Evolutionary conservation across 495 filamentous ascomycete species (phyloP).

Genomic region (Bryoglossum gracile): DNA sequence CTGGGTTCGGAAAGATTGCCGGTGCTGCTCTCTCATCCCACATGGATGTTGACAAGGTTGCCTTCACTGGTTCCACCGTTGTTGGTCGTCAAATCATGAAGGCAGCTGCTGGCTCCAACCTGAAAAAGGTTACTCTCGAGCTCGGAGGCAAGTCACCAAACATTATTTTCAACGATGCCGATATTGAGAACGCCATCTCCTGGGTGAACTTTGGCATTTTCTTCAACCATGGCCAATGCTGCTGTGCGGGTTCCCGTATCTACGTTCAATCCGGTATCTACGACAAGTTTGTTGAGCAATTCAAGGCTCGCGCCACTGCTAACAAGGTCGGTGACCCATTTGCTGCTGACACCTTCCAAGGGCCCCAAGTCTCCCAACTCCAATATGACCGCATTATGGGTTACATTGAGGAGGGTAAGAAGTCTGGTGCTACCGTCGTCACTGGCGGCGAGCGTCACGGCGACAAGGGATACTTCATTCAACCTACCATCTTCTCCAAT

Average conservation of each 20-base stretch:
- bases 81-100: constrained; percentile 93
- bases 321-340: constrained; percentile 96
- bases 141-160: constrained; percentile 98
- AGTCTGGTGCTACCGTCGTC: constrained; percentile 77
- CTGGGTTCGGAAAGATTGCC: constrained; percentile 81
- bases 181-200: constrained; percentile 91
- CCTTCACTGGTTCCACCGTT: constrained; percentile 92
- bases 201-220: constrained; percentile 99
- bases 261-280: constrained; percentile 96
- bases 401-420: constrained; percentile 89
- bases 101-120: constrained; percentile 86
- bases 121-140: constrained; percentile 99
- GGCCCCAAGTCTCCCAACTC: constrained; percentile 88
- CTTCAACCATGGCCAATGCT: constrained; percentile 98
- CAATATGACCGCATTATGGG: constrained; percentile 98
- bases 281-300: constrained; percentile 82
- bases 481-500: constrained; percentile 94
- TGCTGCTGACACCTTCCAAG: constrained; percentile 83
- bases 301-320: constrained; percentile 75
- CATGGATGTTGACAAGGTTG: constrained; percentile 98
- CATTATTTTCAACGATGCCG: constrained; percentile 92
- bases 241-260: constrained; percentile 92
- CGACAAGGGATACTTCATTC: constrained; percentile 90
- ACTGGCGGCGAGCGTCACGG: constrained; percentile 84
- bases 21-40: constrained; percentile 88